Evolutionary conservation across 2,329 filamentous ascomycete genomes (phyloP), one percentile per base, ranked within the genome.

Genomic region (Aphanocladium album): DNA sequence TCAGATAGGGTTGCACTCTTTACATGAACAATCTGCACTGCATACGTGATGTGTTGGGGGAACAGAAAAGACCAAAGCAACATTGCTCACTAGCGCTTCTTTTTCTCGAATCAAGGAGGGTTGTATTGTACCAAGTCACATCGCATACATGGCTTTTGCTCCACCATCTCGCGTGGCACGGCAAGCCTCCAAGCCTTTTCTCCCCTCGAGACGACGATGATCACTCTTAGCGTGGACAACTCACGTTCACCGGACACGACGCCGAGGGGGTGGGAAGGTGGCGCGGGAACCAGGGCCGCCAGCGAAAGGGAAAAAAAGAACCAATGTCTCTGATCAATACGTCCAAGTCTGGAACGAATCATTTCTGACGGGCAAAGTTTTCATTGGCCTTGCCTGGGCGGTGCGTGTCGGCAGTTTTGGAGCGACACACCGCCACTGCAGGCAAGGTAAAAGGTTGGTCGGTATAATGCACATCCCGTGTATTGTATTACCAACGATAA

Each of bases 381-480:
- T n/a, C n/a, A n/a, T n/a, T n/a, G n/a, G n/a, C n/a, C n/a, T n/a
- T n/a, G n/a, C n/a, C n/a, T 57, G 19, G 43, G 54, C 43, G 54
- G 43, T 57, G 54, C 43, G 21, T 39, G 45, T 30, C 54, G 54
- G 54, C 54, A 49, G 45, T 57, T 49, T 56, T 16, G 47, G 27
- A n/a, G 30, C 27, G 45, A 19, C 54, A 57, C 54, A 57, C 54
- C 54, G 54, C 54, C 54, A 57, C 54, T 57, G 21, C 45, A 41
- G 51, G 27, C 51, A 54, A n/a, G n/a, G n/a, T 12, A 35, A 35
- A 12, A 35, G 33, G 6, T 35, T n/a, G n/a, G n/a, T n/a, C n/a
- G n/a, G n/a, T n/a, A 39, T 16, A 16, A 39, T 8, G 8, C 16
- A 16, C 35, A 39, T 8, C 35, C 35, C 35, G 35, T 8, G 8